Evolutionary conservation across 1,139 yeast species (phyloP).

Genomic region (Geotrichum siamense): DNA sequence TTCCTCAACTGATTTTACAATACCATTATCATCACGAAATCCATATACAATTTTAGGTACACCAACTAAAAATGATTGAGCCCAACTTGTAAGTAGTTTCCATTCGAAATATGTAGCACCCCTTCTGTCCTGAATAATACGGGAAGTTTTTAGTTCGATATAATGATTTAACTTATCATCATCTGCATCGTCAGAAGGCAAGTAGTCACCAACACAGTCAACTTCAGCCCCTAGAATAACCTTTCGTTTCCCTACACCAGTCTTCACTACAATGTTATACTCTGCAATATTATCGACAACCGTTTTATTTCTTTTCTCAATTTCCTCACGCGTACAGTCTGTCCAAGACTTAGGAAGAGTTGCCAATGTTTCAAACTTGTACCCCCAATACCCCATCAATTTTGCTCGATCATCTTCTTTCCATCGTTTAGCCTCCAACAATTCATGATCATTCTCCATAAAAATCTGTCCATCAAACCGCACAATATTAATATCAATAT

Average conservation of each 20-base stretch:
- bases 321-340: constrained; percentile 51
- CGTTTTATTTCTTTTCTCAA: constrained; percentile 54
- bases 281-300: constrained; percentile 67
- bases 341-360: constrained; percentile 77
- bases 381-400: constrained; percentile 41
- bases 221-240: constrained; percentile 82
- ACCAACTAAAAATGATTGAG: constrained; percentile 86
- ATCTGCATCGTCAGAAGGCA: constrained; percentile 40
- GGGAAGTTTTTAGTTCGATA: constrained; percentile 74
- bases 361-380: constrained; percentile 75
- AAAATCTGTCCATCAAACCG: constrained; percentile 81
- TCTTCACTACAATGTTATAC: constrained; percentile 66
- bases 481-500: constrained; percentile 55
- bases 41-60: constrained; percentile 74
- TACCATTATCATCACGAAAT: constrained; percentile 66
- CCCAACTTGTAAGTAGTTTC: constrained; percentile 78
- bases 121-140: constrained; percentile 45
- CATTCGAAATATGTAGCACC: constrained; percentile 58
- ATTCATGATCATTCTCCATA: constrained; percentile 53
- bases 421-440: constrained; percentile 17
- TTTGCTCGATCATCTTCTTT: constrained; percentile 22
- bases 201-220: constrained; percentile 79
- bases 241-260: constrained; percentile 72
- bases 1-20: constrained; percentile 61
- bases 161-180: constrained; percentile 45